Evolutionary conservation across 305 asterid species (phyloP).

Genomic region (Withania somnifera): DNA sequence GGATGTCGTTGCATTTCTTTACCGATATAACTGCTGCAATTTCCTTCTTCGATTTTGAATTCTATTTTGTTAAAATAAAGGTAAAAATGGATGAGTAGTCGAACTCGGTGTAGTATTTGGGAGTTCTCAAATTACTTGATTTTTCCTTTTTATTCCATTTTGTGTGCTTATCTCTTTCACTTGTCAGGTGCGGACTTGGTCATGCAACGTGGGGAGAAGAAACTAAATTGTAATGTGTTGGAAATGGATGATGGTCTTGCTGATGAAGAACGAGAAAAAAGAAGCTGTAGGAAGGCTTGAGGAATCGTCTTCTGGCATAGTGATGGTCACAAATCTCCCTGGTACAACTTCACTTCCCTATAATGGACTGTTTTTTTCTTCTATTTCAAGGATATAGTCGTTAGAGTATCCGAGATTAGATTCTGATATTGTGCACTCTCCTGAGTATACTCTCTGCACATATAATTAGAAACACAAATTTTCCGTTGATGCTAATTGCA

Average conservation of each 20-base stretch:
- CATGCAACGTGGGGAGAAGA: slow-evolving; percentile 49
- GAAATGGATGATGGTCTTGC: slow-evolving; percentile 48
- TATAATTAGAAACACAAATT: no score
- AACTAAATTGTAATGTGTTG: slow-evolving; percentile 30
- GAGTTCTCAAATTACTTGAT: background rate
- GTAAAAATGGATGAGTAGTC: background rate
- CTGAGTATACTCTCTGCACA: no score
- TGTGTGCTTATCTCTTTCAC: background rate
- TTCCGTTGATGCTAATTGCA: no score
- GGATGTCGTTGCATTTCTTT: background rate
- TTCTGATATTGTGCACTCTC: no score
- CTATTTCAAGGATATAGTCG: background rate
- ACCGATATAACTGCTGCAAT: background rate
- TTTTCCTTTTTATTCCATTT: background rate
- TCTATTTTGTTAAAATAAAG: background rate
- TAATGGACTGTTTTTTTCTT: background rate
- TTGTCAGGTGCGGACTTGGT: slow-evolving; percentile 22
- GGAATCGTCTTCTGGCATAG: slow-evolving; percentile 35
- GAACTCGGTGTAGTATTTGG: background rate
- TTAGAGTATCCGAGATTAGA: no score
- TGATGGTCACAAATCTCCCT: slow-evolving; percentile 13
- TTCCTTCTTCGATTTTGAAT: background rate
- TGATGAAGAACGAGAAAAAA: slow-evolving; percentile 48
- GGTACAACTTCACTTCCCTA: slow-evolving; percentile 16
- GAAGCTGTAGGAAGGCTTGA: slow-evolving; percentile 51